These are phyloP conservation scores for Aegilops speltoides DNA, from an alignment of 176 grass and related monocot species.

Conservation along the genomic window DNA sequence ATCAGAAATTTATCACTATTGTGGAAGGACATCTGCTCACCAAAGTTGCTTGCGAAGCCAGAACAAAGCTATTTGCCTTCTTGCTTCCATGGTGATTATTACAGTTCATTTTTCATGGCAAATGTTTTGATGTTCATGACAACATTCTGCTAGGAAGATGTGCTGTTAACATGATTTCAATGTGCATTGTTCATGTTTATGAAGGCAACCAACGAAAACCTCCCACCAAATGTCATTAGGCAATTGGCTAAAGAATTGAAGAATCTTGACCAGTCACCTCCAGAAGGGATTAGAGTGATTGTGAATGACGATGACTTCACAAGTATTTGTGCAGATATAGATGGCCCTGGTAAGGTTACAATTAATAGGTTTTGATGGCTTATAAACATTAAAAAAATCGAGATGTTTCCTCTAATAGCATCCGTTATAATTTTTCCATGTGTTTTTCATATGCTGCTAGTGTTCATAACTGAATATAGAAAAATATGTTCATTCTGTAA, in stretches of 20 bases:
- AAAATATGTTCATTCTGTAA: neutral
- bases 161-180: conserved; percentile 19
- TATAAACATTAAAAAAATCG: neutral
- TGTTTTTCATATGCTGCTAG: neutral
- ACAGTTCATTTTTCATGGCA: neutral
- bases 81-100: conserved; percentile 41
- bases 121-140: neutral
- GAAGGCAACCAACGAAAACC: conserved; percentile 96
- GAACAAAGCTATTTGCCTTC: conserved; percentile 10
- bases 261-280: conserved; percentile 85
- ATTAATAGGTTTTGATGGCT: neutral
- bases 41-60: neutral
- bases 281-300: conserved; percentile 87
- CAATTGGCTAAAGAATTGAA: conserved; percentile 91
- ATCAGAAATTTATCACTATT: neutral
- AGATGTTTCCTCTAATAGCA: neutral
- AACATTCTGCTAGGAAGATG: conserved; percentile 1
- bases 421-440: neutral
- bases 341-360: conserved; percentile 66
- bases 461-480: neutral
- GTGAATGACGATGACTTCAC: conserved; percentile 93
- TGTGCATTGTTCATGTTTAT: conserved; percentile 12
- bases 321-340: conserved; percentile 87
- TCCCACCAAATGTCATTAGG: conserved; percentile 91
- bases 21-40: neutral